Percentiles rank a stretch among this genome's conserved stretches.
Evolutionary conservation across 1,284 basidiomycete genomes (phyloP).

Genomic region (Rhizopogon parksii): DNA sequence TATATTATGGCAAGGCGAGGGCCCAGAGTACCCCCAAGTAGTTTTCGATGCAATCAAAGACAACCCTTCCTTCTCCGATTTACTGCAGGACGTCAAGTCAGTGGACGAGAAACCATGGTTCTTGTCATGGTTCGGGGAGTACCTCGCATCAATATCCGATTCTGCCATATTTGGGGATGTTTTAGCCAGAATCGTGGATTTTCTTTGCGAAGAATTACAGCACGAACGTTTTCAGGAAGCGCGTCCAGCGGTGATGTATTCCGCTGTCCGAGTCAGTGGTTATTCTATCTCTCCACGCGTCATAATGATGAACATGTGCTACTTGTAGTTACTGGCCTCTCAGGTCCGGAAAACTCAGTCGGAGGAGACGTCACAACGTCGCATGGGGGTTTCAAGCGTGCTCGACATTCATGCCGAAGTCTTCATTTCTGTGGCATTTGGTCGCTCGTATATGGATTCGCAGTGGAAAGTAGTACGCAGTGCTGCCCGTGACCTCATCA

Average conservation of each 20-base stretch:
- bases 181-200: slow-evolving; percentile 63
- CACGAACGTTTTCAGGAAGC: slow-evolving; percentile 60
- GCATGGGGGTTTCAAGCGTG: slow-evolving; percentile 31
- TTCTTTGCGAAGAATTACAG: slow-evolving; percentile 72
- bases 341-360: slow-evolving; percentile 29
- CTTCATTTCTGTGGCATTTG: slow-evolving; percentile 59
- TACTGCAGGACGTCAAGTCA: slow-evolving; percentile 37
- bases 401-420: slow-evolving; percentile 53
- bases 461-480: slow-evolving; percentile 45
- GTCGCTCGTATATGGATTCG: slow-evolving; percentile 34
- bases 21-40: slow-evolving; percentile 61
- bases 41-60: slow-evolving; percentile 80
- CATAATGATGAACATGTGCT: slow-evolving; percentile 13
- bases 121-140: slow-evolving; percentile 52
- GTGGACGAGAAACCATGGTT: slow-evolving; percentile 37
- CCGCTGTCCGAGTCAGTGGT: slow-evolving; percentile 53
- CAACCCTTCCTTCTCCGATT: slow-evolving; percentile 54
- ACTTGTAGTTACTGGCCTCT: slow-evolving; percentile 20
- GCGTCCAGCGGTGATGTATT: slow-evolving; percentile 52
- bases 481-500: slow-evolving; percentile 43
- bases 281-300: slow-evolving; percentile 1
- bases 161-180: slow-evolving; percentile 52
- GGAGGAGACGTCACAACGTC: slow-evolving; percentile 26
- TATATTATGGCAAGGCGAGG: slow-evolving; percentile 62
- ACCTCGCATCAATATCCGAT: slow-evolving; percentile 47